Base-by-base conservation (phyloP, 176 grass and related monocot genomes). In the Saccharum officinarum region DNA sequence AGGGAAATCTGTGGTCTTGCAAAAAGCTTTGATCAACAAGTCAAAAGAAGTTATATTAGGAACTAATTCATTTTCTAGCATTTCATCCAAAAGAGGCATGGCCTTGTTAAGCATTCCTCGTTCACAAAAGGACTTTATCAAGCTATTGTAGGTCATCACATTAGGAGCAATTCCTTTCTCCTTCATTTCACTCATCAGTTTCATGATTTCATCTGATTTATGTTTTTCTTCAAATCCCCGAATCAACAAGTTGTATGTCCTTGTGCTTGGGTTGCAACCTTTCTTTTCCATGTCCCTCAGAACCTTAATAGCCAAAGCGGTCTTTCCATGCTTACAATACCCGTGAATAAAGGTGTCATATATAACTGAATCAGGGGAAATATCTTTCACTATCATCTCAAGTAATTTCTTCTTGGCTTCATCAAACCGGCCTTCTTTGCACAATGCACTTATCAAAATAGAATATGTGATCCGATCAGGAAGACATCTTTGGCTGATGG, bases 231-330 rank as follows among this genome's bases (percentile, higher is more conserved):
- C 82, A 80, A 98, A 90, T 69, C 93, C 95, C 87, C 86, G 95
- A 65, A 98, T 89, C 67, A 98, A 77, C 49, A 98, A 89, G 85
- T 98, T 98, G 81, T 95, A 98, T 72, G 96, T 91, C 81, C 89
- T 95, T 88, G 88, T 86, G 80, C 86, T 94, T 87, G 91, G 96
- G 16, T 85, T 92, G 79, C 87, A 95, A 47, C 91, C 83, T 87
- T 92, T 98, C 82, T 90, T 98, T 74, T 94, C 93, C 96, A 98
- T 98, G 65, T 95, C 96, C 40, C 87, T 95, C 62, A 98, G 76
- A 80, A 95, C 96, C 78, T 93, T 98, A 86, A 84, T 86, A 89
- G 96, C 93, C 28, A 80, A 89, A 40, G 89, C 86, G 12, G 91
- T 88, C 83, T 92, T 98, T 49, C 93, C 96, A 36, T 95, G 89